Conservation (phyloP, 2,329 filamentous ascomycete species). For the Xylaria sp. region DNA sequence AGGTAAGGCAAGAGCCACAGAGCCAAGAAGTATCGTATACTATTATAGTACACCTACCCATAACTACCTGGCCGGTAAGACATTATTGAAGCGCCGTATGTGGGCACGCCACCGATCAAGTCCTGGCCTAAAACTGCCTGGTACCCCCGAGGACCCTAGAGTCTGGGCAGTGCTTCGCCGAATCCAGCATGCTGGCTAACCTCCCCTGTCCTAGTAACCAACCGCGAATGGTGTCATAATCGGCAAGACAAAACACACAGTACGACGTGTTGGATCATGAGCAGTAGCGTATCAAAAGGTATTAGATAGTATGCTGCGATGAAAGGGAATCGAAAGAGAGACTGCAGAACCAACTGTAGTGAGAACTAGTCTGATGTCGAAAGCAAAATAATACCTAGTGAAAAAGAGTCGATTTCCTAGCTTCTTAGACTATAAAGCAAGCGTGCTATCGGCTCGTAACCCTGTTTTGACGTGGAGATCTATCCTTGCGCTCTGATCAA, state of each 20-base stretch:
- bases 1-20: neutral
- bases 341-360: neutral
- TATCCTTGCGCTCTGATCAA: constrained; percentile 14
- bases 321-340: constrained; percentile 5
- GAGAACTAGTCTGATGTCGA: neutral
- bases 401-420: constrained; percentile 2
- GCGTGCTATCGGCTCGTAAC: constrained; percentile 12
- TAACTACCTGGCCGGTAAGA: neutral
- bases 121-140: constrained; percentile 28
- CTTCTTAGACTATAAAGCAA: constrained; percentile 9
- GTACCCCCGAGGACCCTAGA: constrained; percentile 27
- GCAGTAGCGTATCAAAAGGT: constrained; percentile 9
- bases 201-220: constrained; percentile 30
- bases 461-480: constrained; percentile 21
- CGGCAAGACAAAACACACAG: constrained; percentile 24
- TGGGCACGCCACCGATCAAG: constrained; percentile 10
- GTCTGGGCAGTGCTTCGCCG: constrained; percentile 36
- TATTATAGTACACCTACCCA: constrained; percentile 9
- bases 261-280: constrained; percentile 17
- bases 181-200: constrained; percentile 35
- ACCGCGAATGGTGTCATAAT: constrained; percentile 28
- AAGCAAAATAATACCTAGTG: neutral
- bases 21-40: constrained; percentile 21
- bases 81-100: constrained; percentile 5
- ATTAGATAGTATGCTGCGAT: neutral